A percentile compares a stretch with the other conserved stretches of the same genome.
phyloP scores from a whole-genome alignment of 441 rosid genomes.

The Jatropha podagrica region DNA sequence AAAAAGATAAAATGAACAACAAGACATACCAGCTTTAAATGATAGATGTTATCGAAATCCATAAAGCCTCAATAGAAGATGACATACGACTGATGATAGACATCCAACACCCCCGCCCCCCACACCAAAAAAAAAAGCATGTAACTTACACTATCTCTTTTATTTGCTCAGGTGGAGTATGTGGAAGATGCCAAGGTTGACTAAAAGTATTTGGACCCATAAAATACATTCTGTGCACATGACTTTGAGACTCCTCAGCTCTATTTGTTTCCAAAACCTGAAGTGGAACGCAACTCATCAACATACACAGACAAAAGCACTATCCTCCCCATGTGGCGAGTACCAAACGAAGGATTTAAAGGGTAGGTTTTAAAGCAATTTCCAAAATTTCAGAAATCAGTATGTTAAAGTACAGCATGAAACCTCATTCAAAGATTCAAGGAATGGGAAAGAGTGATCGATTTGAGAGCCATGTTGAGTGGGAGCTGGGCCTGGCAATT shows the following conservation, averaged over 20 bases:
- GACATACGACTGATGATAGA: constrained; percentile 5
- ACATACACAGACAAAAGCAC: neutral
- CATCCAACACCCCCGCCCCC: neutral
- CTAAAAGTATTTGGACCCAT: constrained; percentile 97
- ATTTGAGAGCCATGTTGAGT: constrained; percentile 94
- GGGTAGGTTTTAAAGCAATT: constrained; percentile 1
- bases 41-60: constrained; percentile 17
- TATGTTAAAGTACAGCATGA: constrained; percentile 19
- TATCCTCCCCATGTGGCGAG: neutral
- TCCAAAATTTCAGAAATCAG: neutral
- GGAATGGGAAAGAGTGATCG: constrained; percentile 97
- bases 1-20: constrained; percentile 16
- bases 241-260: constrained; percentile 97
- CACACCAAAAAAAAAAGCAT: constrained; percentile 9
- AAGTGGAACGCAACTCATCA: constrained; percentile 20
- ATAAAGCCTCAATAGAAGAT: neutral
- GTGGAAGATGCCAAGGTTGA: constrained; percentile 98
- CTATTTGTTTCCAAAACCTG: constrained; percentile 99
- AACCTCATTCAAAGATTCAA: constrained; percentile 99
- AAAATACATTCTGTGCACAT: constrained; percentile 96
- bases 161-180: constrained; percentile 93
- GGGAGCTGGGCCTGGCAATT: constrained; percentile 90
- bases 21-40: constrained; percentile 17
- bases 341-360: constrained; percentile 3
- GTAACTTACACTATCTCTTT: constrained; percentile 92